These are phyloP conservation scores for Malassezia vespertilionis DNA, from an alignment of 1,284 basidiomycete genomes.

Conservation along the genomic window DNA sequence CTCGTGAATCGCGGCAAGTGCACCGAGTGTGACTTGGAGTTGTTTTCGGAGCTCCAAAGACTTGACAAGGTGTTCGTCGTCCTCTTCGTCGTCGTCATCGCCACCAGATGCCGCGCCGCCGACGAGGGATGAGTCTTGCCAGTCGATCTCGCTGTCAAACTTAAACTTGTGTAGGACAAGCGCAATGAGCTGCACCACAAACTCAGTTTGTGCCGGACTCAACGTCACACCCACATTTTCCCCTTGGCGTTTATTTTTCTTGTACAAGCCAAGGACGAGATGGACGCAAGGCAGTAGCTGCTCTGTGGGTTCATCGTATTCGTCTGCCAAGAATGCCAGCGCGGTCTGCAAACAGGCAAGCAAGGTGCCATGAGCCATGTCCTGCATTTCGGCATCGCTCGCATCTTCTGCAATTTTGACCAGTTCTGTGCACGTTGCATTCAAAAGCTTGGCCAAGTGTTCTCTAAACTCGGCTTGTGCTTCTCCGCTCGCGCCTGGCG, in stretches of 20 bases:
- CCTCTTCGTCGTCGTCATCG: slow-evolving; percentile 57
- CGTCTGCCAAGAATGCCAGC: slow-evolving; percentile 77
- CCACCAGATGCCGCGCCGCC: slow-evolving; percentile 59
- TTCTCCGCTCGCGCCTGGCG: slow-evolving; percentile 55
- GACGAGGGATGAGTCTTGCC: slow-evolving; percentile 55
- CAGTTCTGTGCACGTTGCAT: slow-evolving; percentile 71
- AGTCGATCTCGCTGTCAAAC: slow-evolving; percentile 61
- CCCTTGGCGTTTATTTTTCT: slow-evolving; percentile 32
- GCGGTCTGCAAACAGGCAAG: slow-evolving; percentile 67
- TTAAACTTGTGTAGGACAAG: slow-evolving; percentile 67
- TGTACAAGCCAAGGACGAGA: slow-evolving; percentile 36
- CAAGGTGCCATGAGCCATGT: slow-evolving; percentile 61
- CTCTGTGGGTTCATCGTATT: slow-evolving; percentile 52
- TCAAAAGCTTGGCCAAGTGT: slow-evolving; percentile 72
- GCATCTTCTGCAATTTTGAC: slow-evolving; percentile 65
- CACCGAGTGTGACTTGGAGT: slow-evolving; percentile 68
- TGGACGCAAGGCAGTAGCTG: slow-evolving; percentile 34
- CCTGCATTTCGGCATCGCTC: slow-evolving; percentile 56
- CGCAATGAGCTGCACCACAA: slow-evolving; percentile 68
- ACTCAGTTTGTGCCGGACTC: slow-evolving; percentile 47
- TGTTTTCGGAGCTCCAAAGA: slow-evolving; percentile 82
- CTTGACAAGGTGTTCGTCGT: slow-evolving; percentile 69
- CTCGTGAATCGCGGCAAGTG: slow-evolving; percentile 67
- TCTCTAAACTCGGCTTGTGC: slow-evolving; percentile 71
- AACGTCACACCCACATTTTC: slow-evolving; percentile 13